Evolutionary conservation across 1,284 basidiomycete genomes (phyloP), one percentile per base, ranked within the genome.

Genomic region (Meripilus lineatus): DNA sequence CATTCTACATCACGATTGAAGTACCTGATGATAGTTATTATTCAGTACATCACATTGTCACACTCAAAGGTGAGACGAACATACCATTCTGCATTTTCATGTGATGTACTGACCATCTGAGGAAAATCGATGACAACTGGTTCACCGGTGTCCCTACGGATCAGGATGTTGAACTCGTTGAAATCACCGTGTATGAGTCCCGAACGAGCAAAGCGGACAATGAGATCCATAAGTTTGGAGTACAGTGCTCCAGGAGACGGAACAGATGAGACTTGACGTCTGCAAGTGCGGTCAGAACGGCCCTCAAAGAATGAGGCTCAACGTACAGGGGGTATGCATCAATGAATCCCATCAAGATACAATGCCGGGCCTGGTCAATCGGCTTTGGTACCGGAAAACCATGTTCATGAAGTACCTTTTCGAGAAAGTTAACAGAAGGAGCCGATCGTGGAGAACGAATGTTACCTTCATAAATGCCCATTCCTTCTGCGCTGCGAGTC

Each of bases 141-240:
- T 55, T 93, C 84, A 6, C 90, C 88, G 32, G 74, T 76, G 44
- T 84, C 83, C 40, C 84, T 80, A 37, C 80, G 78, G 51, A 99
- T 92, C 49, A 99, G 81, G 56, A 99, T 93, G 65, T 99, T 99
- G 72, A 99, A 99, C 63, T 99, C 96, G 67, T 99, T 99, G 69
- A 91, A 99, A 66, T 99, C 95, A 40, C 96, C 95, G 59, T 99
- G 95, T 44, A 99, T 98, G 18, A 99, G 76, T 1, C 96, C 96
- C 2, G 89, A 83, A 34, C 81, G 81, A 2, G 94, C 95, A 54
- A 99, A 87, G 41, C 93, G 89, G 47, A 98, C 92, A 58, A 99
- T 94, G 45, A 98, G 73, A 63, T 93, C 90, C 94, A 99, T 99
- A 32, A 99, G 73, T 14, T 77, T 72, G 1, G 93, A 93, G 67